Evolutionary conservation across 106 monocot species (phyloP).

Genomic region (Triglochin maritima): DNA sequence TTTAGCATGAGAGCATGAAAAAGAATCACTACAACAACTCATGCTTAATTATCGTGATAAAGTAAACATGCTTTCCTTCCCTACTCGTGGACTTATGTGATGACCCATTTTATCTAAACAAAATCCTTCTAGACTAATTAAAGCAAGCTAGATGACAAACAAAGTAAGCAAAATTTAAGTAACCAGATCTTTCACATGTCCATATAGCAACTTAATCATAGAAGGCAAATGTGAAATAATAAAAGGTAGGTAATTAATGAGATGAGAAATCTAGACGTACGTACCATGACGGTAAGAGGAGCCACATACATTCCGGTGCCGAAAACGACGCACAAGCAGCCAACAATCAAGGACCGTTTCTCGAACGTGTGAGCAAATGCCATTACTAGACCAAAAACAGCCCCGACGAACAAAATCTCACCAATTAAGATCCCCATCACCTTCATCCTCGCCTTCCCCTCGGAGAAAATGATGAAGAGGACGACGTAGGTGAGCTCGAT

Average conservation of each 20-base stretch:
- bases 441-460: constrained; percentile 19
- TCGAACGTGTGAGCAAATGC: constrained; percentile 29
- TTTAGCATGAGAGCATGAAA: no score
- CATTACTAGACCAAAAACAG: constrained; percentile 30
- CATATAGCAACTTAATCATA: background rate
- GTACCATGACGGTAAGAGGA: constrained; percentile 68
- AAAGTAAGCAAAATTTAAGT: no score
- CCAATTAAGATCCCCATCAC: constrained; percentile 28
- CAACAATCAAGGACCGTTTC: constrained; percentile 46
- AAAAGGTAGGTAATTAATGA: background rate
- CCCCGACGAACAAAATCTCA: constrained; percentile 33
- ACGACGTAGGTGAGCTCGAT: constrained; percentile 60
- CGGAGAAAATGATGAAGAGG: constrained; percentile 58
- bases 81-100: no score
- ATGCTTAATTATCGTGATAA: no score
- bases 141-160: no score
- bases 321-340: constrained; percentile 51
- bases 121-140: no score
- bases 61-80: no score
- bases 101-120: no score
- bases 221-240: background rate
- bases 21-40: no score
- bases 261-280: background rate
- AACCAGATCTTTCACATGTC: no score
- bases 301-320: constrained; percentile 59